Base-by-base conservation (phyloP, 805 yeast species). In the Hanseniaspora hatyaiensis region DNA sequence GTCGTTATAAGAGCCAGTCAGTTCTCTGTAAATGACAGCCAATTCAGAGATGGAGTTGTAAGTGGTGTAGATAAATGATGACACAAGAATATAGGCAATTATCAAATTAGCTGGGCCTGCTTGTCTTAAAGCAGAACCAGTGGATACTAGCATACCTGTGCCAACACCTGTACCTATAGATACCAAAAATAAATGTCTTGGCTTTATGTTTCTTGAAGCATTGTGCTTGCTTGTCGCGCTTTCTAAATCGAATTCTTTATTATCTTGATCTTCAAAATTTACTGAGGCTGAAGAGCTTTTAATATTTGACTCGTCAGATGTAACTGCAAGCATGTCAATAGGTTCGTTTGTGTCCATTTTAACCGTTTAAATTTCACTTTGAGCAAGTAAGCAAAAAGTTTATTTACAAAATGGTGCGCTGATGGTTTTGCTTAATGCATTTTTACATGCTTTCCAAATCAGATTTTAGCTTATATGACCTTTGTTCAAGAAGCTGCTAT, bases 101-200 rank as follows among this genome's bases (percentile, higher is more conserved):
- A 79, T 67, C 30, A 79, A 59, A 29, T 80, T 73, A 2, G 77
- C 82, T 4, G 83, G 81, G 34, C 86, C 86, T 56, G 81, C 81
- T 16, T 70, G 67, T 30, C 59, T 59, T 51, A 80, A 65, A 1
- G 82, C 75, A 36, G 70, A 62, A 47, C 83, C 84, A 2, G 81
- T 71, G 50, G 82, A 83, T 47, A 79, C 73, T 52, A 80, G 77
- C 49, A 79, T 63, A 58, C 86, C 84, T 0, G 83, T 77, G 51
- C 84, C 84, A 32, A 79, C 74, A 34, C 79, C 71, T 39, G 82
- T 78, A 33, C 83, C 83, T 38, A 80, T 74, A 30, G 84, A 77
- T 52, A 80, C 72, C 74, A 80, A 77, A 53, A 77, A 77, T 55
- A 79, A 59, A 55, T 78, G 83, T 47, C 62, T 44, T 24, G 46